phyloP scores from a whole-genome alignment of 169 alveolate species.

The Babesia bovis region DNA sequence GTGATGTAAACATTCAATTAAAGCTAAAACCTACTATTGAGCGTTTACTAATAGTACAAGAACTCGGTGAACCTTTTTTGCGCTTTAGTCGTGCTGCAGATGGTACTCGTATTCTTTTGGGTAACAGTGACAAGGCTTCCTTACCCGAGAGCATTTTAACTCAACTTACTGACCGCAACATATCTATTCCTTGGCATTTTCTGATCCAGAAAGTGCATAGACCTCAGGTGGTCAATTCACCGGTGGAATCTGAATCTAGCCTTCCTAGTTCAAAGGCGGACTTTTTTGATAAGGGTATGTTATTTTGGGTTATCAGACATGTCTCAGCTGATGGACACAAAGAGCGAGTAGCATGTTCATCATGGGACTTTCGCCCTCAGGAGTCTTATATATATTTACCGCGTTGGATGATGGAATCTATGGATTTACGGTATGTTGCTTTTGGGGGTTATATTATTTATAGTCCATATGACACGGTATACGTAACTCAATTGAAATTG shows the following conservation, averaged over 20 bases:
- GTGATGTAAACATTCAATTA: slow-evolving; percentile 51
- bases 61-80: slow-evolving; percentile 57
- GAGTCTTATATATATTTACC: slow-evolving; percentile 65
- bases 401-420: slow-evolving; percentile 64
- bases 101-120: slow-evolving; percentile 33
- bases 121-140: slow-evolving; percentile 64
- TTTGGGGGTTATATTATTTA: not conserved
- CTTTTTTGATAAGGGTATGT: slow-evolving; percentile 8
- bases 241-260: not conserved
- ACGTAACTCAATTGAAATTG: slow-evolving; percentile 36
- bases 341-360: slow-evolving; percentile 57
- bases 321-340: slow-evolving; percentile 35
- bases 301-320: not conserved
- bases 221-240: not conserved
- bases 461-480: slow-evolving; percentile 62
- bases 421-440: slow-evolving; percentile 42
- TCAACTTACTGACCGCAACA: slow-evolving; percentile 30
- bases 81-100: slow-evolving; percentile 42
- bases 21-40: not conserved
- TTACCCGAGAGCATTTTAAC: slow-evolving; percentile 53
- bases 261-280: slow-evolving; percentile 17
- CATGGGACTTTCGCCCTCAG: slow-evolving; percentile 58
- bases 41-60: slow-evolving; percentile 47
- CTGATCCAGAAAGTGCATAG: slow-evolving; percentile 59
- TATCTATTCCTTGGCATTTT: slow-evolving; percentile 59